phyloP scores from a whole-genome alignment of 2,329 filamentous ascomycete genomes.

The Pseudogymnoascus sp. region DNA sequence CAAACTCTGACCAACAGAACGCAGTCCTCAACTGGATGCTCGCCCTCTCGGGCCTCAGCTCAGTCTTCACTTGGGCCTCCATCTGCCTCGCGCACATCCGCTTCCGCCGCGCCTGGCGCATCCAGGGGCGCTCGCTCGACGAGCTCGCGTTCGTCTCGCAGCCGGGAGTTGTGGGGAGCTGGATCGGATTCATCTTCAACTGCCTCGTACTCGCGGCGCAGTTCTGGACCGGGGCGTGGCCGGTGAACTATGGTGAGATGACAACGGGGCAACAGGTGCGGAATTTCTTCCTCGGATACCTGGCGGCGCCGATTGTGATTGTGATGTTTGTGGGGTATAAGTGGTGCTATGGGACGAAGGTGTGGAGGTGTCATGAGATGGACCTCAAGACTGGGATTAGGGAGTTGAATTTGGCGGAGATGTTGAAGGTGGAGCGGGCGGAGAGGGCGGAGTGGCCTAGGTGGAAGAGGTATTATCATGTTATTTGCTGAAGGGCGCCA shows the following conservation, averaged over 20 bases:
- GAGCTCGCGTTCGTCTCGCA: slow-evolving; percentile 79
- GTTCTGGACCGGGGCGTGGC: slow-evolving; percentile 81
- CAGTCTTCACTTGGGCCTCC: slow-evolving; percentile 72
- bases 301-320: slow-evolving; percentile 62
- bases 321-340: slow-evolving; percentile 70
- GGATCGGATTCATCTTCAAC: slow-evolving; percentile 71
- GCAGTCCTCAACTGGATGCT: slow-evolving; percentile 74
- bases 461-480: slow-evolving; percentile 72
- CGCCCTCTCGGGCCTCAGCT: slow-evolving; percentile 64
- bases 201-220: slow-evolving; percentile 69
- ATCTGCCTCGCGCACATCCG: slow-evolving; percentile 90
- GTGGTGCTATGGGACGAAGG: slow-evolving; percentile 60
- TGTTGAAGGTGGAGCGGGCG: slow-evolving; percentile 72
- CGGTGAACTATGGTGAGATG: slow-evolving; percentile 50
- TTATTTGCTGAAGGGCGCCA: slow-evolving; percentile 49
- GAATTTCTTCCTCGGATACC: slow-evolving; percentile 68
- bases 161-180: slow-evolving; percentile 72
- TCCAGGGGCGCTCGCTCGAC: slow-evolving; percentile 59
- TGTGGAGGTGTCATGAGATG: slow-evolving; percentile 67
- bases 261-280: slow-evolving; percentile 42
- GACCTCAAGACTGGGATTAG: slow-evolving; percentile 79
- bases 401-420: slow-evolving; percentile 71
- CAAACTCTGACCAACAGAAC: slow-evolving; percentile 51
- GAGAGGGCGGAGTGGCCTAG: slow-evolving; percentile 65
- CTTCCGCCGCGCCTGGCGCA: slow-evolving; percentile 74